Base-by-base conservation (phyloP, 208 protist genomes). In the Trypanosoma rangeli region DNA sequence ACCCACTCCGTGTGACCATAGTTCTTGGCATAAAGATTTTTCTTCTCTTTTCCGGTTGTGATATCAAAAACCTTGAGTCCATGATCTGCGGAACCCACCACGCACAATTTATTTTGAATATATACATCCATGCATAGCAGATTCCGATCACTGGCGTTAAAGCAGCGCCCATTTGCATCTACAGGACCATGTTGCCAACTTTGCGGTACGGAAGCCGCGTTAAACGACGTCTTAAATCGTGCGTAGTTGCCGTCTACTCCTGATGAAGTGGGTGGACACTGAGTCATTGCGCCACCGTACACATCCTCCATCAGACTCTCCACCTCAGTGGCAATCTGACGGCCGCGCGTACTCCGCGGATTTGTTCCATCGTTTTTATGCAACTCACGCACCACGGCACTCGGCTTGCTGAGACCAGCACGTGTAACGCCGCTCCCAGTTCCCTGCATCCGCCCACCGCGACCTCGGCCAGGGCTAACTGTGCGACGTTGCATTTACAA, bases 1-100 rank as follows among this genome's bases (percentile, higher is more conserved):
- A 97, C 89, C 92, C 92, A 97, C 74, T 97, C 92, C 0, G 84
- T 92, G 79, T 97, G 92, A 3, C 92, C 92, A 64, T 68, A 85
- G 0, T 78, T 85, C 59, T 88, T 87, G 1, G 74, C 93, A 70
- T 90, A 97, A 3, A 97, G 78, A 61, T 81, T 83, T 61, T 79
- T 80, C 54, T 79, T 68, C 70, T 88, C 79, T 12, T 74, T 75
- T 67, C 80, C 73, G 0, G 74, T 83, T 49, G 28, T 52, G 18
- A 94, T 74, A 56, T 94, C 82, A 57, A 94, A 97, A 44, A 95
- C 89, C 59, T 84, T 86, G 22, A 97, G 75, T 2, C 89, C 92
- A 68, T 97, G 92, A 56, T 97, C 92, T 0, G 89, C 89, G 10
- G 84, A 91, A 49, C 92, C 92, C 2, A 94, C 84, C 13, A 94